These are phyloP conservation scores for Coelastrella sp. DNA, from an alignment of 139 green algal species.

Conservation along the genomic window DNA sequence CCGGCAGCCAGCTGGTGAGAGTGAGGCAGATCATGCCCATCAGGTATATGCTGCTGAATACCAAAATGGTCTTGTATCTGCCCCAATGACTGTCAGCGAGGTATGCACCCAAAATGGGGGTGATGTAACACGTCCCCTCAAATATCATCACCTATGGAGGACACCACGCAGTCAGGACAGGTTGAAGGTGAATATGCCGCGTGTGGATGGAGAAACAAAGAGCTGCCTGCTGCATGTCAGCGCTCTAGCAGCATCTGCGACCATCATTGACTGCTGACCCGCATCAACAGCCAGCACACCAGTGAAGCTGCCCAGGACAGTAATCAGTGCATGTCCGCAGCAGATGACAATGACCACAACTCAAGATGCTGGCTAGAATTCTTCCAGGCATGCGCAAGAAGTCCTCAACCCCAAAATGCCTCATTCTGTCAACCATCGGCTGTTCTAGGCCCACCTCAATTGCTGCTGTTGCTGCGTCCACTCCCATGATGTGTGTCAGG, in stretches of 20 bases:
- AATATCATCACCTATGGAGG: conserved; percentile 88
- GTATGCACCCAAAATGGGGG: conserved; percentile 92
- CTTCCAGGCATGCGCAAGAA: background rate
- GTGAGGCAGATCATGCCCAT: conserved; percentile 55
- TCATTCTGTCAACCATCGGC: too few species aligned
- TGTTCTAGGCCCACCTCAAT: conserved; percentile 60
- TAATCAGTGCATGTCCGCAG: background rate
- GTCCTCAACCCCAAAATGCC: background rate
- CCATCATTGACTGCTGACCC: background rate
- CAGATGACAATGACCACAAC: background rate
- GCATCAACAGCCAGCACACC: background rate
- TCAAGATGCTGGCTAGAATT: background rate
- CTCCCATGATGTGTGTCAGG: conserved; percentile 82
- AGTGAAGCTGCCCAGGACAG: too few species aligned
- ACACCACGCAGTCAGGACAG: background rate
- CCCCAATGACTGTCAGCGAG: conserved; percentile 92
- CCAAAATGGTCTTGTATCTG: conserved; percentile 95
- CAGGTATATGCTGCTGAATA: conserved; percentile 95
- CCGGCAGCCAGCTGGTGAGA: conserved; percentile 21
- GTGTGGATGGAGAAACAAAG: background rate
- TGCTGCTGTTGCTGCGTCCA: conserved; percentile 79
- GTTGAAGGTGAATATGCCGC: background rate
- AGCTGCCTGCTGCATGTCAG: background rate
- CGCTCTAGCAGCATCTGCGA: background rate
- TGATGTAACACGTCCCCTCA: conserved; percentile 94